Conservation (phyloP, 164 flowering plant genomes). For the Cinnamomum micranthum region DNA sequence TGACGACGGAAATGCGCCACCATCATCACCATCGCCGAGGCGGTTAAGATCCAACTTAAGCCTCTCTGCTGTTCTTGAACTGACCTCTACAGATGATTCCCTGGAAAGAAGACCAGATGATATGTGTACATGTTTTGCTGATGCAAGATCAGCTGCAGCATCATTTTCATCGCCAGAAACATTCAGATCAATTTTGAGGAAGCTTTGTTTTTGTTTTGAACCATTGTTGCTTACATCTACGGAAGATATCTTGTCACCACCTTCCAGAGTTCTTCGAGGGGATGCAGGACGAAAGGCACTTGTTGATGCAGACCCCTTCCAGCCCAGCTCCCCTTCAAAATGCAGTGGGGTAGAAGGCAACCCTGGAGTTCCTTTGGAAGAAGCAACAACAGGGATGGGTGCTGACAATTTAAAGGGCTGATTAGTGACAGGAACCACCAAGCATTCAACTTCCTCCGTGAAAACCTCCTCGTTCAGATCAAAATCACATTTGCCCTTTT, state of each 20-base stretch:
- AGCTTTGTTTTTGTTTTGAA: slow-evolving; percentile 8
- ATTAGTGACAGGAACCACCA: slow-evolving; percentile 1
- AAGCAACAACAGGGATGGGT: slow-evolving; percentile 26
- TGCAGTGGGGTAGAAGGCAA: slow-evolving; percentile 14
- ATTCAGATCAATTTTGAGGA: slow-evolving; percentile 38
- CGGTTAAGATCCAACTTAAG: slow-evolving; percentile 30
- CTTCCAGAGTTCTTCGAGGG: slow-evolving; percentile 2
- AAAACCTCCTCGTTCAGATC: slow-evolving; percentile 29
- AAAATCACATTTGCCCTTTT: slow-evolving; percentile 5
- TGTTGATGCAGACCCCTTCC: slow-evolving; percentile 27
- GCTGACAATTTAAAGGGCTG: slow-evolving; percentile 1
- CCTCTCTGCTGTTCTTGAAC: slow-evolving; percentile 42
- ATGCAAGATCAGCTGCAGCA: background rate
- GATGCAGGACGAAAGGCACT: slow-evolving; percentile 31
- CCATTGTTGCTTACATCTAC: slow-evolving; percentile 1
- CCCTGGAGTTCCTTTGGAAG: slow-evolving; percentile 20
- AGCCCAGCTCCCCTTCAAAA: slow-evolving; percentile 22
- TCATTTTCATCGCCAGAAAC: slow-evolving; percentile 27
- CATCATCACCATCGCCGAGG: slow-evolving; percentile 21
- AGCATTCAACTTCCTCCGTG: slow-evolving; percentile 16
- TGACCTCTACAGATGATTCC: slow-evolving; percentile 57
- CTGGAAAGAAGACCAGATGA: slow-evolving; percentile 49
- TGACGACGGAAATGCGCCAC: slow-evolving; percentile 5
- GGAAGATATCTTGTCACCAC: slow-evolving; percentile 9
- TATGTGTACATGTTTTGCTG: slow-evolving; percentile 19